These are phyloP conservation scores for Coniochaeta ligniaria DNA, from an alignment of 2,329 filamentous ascomycete genomes.

Conservation along the genomic window DNA sequence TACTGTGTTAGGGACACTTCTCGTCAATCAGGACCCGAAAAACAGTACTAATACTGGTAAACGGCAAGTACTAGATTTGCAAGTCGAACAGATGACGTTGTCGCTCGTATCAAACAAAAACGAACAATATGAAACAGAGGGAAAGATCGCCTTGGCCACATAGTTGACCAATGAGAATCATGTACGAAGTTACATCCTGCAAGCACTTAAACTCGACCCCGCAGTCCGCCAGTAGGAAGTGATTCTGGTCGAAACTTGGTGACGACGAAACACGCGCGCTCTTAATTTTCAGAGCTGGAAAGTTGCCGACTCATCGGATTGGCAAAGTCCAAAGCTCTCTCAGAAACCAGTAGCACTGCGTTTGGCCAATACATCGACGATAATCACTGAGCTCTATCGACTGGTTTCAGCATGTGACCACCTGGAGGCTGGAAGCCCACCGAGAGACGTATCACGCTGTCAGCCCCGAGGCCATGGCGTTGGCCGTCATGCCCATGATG, in stretches of 20 bases:
- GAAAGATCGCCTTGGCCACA: not conserved
- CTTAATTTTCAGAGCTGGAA: not conserved
- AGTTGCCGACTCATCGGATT: not conserved
- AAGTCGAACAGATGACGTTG: not conserved
- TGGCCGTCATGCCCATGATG: not conserved
- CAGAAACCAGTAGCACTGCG: too few relatives aligned
- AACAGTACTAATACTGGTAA: not conserved
- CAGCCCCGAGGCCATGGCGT: not conserved
- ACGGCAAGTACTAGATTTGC: not conserved
- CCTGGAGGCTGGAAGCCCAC: not conserved
- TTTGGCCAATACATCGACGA: too few relatives aligned
- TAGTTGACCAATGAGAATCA: not conserved
- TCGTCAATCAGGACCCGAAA: not conserved
- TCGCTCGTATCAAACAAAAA: not conserved
- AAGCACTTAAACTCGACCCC: constrained; percentile 4
- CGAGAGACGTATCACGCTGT: not conserved
- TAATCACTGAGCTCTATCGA: not conserved
- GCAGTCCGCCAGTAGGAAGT: constrained; percentile 4
- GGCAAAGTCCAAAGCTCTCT: not conserved
- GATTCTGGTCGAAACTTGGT: not conserved
- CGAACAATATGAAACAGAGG: not conserved
- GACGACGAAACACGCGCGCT: not conserved
- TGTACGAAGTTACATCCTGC: not conserved
- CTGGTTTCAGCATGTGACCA: not conserved
- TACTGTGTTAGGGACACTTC: not conserved